Evolutionary conservation across 2,329 filamentous ascomycete genomes (phyloP).

Genomic region (Pseudogymnoascus sp.): DNA sequence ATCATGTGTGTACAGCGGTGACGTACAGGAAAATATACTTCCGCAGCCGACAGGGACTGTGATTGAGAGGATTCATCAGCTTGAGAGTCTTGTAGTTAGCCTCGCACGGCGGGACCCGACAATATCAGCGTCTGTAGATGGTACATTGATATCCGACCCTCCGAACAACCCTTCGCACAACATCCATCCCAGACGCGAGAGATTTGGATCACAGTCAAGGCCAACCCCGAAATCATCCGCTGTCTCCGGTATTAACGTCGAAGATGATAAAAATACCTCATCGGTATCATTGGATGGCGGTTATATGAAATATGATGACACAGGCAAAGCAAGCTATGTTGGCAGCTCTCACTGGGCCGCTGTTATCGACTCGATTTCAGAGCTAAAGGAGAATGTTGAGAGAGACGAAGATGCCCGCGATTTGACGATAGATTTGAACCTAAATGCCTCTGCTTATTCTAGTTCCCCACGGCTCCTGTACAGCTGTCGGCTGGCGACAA

Average conservation of each 20-base stretch:
- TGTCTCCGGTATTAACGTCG: slow-evolving; percentile 9
- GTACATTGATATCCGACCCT: slow-evolving; percentile 18
- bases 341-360: slow-evolving; percentile 27
- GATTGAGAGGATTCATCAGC: slow-evolving; percentile 22
- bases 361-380: slow-evolving; percentile 25
- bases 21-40: slow-evolving; percentile 20
- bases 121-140: slow-evolving; percentile 10
- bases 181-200: slow-evolving; percentile 13
- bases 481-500: slow-evolving; percentile 21
- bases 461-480: slow-evolving; percentile 24
- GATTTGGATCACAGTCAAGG: slow-evolving; percentile 17
- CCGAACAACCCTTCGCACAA: slow-evolving; percentile 3
- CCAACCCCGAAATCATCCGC: slow-evolving; percentile 18
- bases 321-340: slow-evolving; percentile 25
- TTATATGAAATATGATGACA: slow-evolving; percentile 21
- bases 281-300: slow-evolving; percentile 20
- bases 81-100: slow-evolving; percentile 23
- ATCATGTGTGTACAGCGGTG: slow-evolving; percentile 24
- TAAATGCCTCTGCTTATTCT: slow-evolving; percentile 17
- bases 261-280: neutral
- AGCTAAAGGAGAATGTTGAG: slow-evolving; percentile 17
- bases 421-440: slow-evolving; percentile 15
- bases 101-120: slow-evolving; percentile 14
- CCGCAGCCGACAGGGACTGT: slow-evolving; percentile 25
- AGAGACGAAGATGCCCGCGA: neutral